Base-by-base conservation (phyloP, 2,329 filamentous ascomycete genomes). In the Thelonectria rubi region DNA sequence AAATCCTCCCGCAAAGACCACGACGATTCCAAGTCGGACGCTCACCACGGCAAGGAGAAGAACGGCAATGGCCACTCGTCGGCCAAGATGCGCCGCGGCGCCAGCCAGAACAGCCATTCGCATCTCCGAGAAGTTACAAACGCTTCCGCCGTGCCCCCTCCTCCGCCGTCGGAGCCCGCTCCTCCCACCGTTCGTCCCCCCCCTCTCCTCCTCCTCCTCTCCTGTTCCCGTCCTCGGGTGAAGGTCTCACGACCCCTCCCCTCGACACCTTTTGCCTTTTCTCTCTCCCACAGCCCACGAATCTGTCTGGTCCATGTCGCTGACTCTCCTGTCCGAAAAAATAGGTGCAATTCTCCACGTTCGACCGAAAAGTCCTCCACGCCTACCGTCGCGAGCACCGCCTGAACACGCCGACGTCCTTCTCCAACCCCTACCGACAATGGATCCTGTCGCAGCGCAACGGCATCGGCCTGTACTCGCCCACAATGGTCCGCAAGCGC, bases 341-440 rank as follows among this genome's bases (percentile, higher is more conserved):
- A 43, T 64, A 88, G 86, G 77, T 88, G 30, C 81, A 89, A 73
- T 94, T 91, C 91, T 79, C 84, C 17, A 84, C 85, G 2, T 89
- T 92, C 70, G 87, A 91, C 30, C 81, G 87, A 62, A 79, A 86
- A 50, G 80, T 91, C 49, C 86, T 95, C 51, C 90, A 94, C 73
- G 83, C 85, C 66, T 95, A 95, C 81, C 87, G 91, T 65, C 86
- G 90, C 73, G 85, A 90, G 66, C 88, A 94, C 80, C 85, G 86
- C 61, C 83, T 95, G 71, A 84, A 86, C 72, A 89, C 88, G 0
- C 89, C 91, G 12, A 86, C 88, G 39, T 86, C 90, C 60, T 94
- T 92, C 77, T 84, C 81, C 58, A 86, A 82, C 69, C 82, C 85
- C 45, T 88, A 87, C 75, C 85, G 87, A 71, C 82, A 87, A 69